Evolutionary conservation across 1,284 basidiomycete species (phyloP).

Genomic region (Leccinum griseonigrum): DNA sequence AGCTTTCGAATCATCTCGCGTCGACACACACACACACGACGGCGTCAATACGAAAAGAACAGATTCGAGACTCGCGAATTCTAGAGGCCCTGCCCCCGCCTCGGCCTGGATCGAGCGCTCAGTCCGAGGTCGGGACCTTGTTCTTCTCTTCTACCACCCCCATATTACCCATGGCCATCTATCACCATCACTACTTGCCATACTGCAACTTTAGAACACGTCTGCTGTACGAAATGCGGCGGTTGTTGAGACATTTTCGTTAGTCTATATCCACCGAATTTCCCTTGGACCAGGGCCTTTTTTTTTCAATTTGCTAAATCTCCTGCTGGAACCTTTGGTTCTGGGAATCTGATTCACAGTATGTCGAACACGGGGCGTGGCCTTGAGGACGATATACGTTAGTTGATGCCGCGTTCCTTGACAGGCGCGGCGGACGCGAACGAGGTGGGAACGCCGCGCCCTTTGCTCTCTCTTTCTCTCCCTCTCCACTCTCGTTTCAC

Average conservation of each 20-base stretch:
- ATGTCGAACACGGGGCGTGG: background rate
- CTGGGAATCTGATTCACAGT: background rate
- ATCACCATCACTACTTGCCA: background rate
- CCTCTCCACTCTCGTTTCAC: background rate
- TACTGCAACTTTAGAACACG: background rate
- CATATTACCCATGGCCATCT: background rate
- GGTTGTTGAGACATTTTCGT: background rate
- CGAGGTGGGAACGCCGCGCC: constrained; percentile 6
- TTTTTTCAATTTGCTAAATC: background rate
- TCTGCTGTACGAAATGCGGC: background rate
- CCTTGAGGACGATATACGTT: background rate
- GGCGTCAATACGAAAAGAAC: background rate
- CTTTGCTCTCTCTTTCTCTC: background rate
- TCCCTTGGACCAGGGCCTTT: background rate
- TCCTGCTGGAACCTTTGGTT: background rate
- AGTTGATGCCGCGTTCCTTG: constrained; percentile 1
- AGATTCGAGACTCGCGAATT: background rate
- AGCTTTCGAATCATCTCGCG: too few species aligned
- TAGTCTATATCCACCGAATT: background rate
- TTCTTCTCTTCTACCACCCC: background rate
- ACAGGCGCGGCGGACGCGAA: background rate
- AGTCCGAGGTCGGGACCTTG: background rate
- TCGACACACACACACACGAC: too few species aligned
- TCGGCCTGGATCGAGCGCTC: background rate
- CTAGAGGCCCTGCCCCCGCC: background rate